Evolutionary conservation across 495 filamentous ascomycete species (phyloP).

Genomic region (Parmelia sp.): DNA sequence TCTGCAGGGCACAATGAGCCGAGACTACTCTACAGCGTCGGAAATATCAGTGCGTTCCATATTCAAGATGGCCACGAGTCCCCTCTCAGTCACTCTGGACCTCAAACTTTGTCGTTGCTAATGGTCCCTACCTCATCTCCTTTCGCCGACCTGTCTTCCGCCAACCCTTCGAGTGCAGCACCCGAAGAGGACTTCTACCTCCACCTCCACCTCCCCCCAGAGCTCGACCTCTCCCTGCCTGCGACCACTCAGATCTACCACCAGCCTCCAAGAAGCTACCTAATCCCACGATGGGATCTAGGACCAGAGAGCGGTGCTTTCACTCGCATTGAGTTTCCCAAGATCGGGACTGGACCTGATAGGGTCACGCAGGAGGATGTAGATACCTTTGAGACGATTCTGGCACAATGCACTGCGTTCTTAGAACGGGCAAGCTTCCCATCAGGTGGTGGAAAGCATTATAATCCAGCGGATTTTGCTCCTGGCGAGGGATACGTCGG

Average conservation of each 20-base stretch:
- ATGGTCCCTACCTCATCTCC: constrained; percentile 86
- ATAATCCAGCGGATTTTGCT: constrained; percentile 74
- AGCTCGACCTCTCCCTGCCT: constrained; percentile 82
- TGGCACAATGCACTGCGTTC: constrained; percentile 93
- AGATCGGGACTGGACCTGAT: constrained; percentile 53
- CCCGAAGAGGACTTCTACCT: constrained; percentile 92
- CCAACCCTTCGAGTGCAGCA: constrained; percentile 48
- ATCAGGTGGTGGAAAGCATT: constrained; percentile 40
- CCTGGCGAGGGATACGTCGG: constrained; percentile 70
- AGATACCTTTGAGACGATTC: constrained; percentile 93
- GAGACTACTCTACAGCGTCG: constrained; percentile 74
- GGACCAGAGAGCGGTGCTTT: constrained; percentile 83
- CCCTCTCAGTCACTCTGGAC: constrained; percentile 72
- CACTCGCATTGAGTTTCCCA: constrained; percentile 81
- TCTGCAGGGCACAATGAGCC: constrained; percentile 55
- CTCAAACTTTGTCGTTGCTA: constrained; percentile 81
- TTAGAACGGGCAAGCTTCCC: constrained; percentile 67
- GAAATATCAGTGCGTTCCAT: constrained; percentile 78
- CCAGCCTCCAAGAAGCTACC: constrained; percentile 78
- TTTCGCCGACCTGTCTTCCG: constrained; percentile 54
- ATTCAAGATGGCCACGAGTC: constrained; percentile 81
- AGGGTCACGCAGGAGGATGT: constrained; percentile 81
- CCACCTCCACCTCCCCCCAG: constrained; percentile 86
- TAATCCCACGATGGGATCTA: constrained; percentile 89
- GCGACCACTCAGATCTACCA: constrained; percentile 94